These are phyloP conservation scores for Alternaria gansuensis DNA, from an alignment of 2,329 filamentous ascomycete genomes.

Conservation along the genomic window DNA sequence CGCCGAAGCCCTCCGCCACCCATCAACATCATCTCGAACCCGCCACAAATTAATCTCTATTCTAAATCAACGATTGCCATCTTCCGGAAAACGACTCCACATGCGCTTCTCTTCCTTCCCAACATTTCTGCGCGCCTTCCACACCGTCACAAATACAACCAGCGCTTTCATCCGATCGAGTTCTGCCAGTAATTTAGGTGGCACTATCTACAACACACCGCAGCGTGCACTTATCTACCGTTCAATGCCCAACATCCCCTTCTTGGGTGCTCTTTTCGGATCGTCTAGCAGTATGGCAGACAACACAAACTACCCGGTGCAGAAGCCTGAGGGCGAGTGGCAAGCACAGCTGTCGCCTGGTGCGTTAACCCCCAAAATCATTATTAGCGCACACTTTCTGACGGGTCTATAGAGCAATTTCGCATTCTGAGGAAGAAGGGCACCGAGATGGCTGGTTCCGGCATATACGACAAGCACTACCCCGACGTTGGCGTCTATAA, in stretches of 20 bases:
- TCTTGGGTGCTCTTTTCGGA: constrained; percentile 79
- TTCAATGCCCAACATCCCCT: constrained; percentile 80
- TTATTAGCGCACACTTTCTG: constrained; percentile 5
- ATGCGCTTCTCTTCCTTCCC: constrained; percentile 62
- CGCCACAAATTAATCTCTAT: not conserved
- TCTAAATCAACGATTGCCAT: constrained; percentile 11
- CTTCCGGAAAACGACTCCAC: constrained; percentile 19
- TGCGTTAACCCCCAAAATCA: constrained; percentile 48
- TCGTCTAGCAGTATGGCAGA: constrained; percentile 59
- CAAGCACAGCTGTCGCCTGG: constrained; percentile 79
- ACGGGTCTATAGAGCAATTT: constrained; percentile 79
- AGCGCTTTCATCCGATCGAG: constrained; percentile 41
- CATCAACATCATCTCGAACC: constrained; percentile 29
- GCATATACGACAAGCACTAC: constrained; percentile 88
- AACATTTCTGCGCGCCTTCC: constrained; percentile 59
- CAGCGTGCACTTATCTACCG: constrained; percentile 42
- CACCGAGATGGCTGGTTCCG: constrained; percentile 82
- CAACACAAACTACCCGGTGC: constrained; percentile 78
- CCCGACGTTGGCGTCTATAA: constrained; percentile 79
- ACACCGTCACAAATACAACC: constrained; percentile 58
- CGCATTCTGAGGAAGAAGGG: constrained; percentile 90
- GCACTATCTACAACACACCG: constrained; percentile 38
- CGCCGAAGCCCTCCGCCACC: constrained; percentile 41
- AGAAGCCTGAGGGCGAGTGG: constrained; percentile 87
- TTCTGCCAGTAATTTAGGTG: constrained; percentile 51